phyloP scores from a whole-genome alignment of 441 rosid species.

The Eutrema salsugineum region DNA sequence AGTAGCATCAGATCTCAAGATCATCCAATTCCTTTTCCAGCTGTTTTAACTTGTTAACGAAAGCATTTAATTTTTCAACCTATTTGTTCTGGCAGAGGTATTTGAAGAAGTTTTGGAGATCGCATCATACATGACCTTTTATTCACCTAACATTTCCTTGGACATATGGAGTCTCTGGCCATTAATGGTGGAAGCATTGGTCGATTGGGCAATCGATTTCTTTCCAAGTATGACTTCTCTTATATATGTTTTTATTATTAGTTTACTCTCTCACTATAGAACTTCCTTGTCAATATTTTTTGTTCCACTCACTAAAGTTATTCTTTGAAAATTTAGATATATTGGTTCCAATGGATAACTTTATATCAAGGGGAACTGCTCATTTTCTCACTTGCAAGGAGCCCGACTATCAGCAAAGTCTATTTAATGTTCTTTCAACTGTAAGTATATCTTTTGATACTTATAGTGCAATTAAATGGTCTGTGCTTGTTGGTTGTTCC shows the following conservation, averaged over 20 bases:
- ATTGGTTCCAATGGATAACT: constrained; percentile 95
- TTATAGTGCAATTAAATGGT: background rate
- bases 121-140: constrained; percentile 95
- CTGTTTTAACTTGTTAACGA: background rate
- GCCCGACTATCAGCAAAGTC: constrained; percentile 95
- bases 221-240: constrained; percentile 70
- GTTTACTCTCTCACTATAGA: background rate
- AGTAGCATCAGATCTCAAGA: constrained; percentile 13
- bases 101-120: constrained; percentile 99
- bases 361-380: constrained; percentile 91
- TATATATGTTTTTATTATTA: background rate
- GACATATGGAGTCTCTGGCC: constrained; percentile 99
- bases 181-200: constrained; percentile 88
- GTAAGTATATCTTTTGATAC: constrained; percentile 48
- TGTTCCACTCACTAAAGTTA: background rate
- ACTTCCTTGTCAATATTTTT: constrained; percentile 11
- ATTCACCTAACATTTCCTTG: constrained; percentile 84
- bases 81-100: constrained; percentile 61
- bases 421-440: constrained; percentile 87
- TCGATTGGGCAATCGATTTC: constrained; percentile 98
- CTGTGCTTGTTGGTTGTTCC: background rate
- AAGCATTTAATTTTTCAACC: constrained; percentile 12
- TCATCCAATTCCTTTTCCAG: background rate
- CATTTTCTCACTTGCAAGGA: constrained; percentile 87
- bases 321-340: constrained; percentile 56